These are phyloP conservation scores for Rhizophora mangle DNA, from an alignment of 345 rosid genomes.

Conservation along the genomic window DNA sequence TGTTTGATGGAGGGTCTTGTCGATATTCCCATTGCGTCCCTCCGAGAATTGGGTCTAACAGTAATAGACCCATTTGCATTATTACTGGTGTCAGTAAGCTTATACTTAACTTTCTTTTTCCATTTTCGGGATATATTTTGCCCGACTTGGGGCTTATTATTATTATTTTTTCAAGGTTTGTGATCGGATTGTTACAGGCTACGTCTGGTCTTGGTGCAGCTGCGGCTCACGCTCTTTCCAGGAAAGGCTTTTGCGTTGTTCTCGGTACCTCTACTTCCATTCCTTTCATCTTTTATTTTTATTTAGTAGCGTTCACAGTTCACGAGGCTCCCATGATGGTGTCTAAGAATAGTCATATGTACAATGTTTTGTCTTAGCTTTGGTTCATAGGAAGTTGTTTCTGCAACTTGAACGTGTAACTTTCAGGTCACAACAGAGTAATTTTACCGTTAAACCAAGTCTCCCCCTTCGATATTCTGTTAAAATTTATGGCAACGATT, in stretches of 20 bases:
- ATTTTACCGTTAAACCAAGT: no score
- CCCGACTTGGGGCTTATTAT: background rate
- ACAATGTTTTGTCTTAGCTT: no score
- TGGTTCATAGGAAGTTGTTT: no score
- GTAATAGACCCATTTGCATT: slow-evolving; percentile 54
- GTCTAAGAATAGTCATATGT: background rate
- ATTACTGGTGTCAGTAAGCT: slow-evolving; percentile 62
- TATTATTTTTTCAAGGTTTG: background rate
- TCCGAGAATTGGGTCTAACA: slow-evolving; percentile 17
- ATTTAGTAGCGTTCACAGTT: background rate
- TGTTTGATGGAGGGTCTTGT: slow-evolving; percentile 30
- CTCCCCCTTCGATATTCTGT: no score
- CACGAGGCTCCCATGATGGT: background rate
- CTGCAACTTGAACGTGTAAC: no score
- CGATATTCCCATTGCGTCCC: slow-evolving; percentile 35
- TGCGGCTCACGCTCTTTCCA: slow-evolving; percentile 66
- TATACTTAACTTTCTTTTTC: slow-evolving; percentile 3
- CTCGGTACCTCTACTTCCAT: slow-evolving; percentile 50
- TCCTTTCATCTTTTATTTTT: background rate
- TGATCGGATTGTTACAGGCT: slow-evolving; percentile 45
- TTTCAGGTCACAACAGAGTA: no score
- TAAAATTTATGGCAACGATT: no score
- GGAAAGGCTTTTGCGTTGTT: slow-evolving; percentile 64
- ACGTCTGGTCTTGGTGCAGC: slow-evolving; percentile 86
- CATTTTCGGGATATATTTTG: background rate